Percentiles rank a stretch among this genome's conserved stretches.
phyloP scores from a whole-genome alignment of 2,329 filamentous ascomycete species.

The Alternaria ethzedia region DNA sequence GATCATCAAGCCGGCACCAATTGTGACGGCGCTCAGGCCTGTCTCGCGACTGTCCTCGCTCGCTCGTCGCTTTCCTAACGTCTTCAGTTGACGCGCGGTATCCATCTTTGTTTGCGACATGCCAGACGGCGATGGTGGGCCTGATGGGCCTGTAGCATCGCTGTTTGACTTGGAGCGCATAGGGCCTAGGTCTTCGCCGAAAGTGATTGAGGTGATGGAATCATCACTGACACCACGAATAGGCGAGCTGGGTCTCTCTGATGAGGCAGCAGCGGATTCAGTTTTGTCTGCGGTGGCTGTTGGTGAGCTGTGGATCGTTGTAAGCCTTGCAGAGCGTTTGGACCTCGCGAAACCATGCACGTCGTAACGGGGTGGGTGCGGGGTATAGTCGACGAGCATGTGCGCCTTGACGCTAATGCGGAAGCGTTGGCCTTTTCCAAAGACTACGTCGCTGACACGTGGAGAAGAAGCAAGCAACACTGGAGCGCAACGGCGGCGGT shows the following conservation, averaged over 20 bases:
- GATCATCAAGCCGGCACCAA: conserved; percentile 32
- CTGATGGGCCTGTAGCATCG: conserved; percentile 25
- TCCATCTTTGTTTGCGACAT: conserved; percentile 31
- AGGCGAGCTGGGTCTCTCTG: conserved; percentile 34
- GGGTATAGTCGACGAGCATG: conserved; percentile 50
- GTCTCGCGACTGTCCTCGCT: conserved; percentile 30
- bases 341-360: conserved; percentile 45
- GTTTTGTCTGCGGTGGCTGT: conserved; percentile 4
- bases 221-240: conserved; percentile 38
- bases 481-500: conserved; percentile 56
- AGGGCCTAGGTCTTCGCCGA: conserved; percentile 41
- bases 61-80: conserved; percentile 27
- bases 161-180: conserved; percentile 32
- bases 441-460: conserved; percentile 55
- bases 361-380: conserved; percentile 55
- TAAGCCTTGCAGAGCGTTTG: conserved; percentile 18
- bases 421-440: conserved; percentile 50
- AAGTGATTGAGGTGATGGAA: conserved; percentile 41
- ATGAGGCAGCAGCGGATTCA: conserved; percentile 1
- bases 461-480: conserved; percentile 52
- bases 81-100: conserved; percentile 23
- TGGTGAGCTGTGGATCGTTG: conserved; percentile 3
- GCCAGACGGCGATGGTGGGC: conserved; percentile 37
- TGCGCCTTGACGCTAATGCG: conserved; percentile 54
- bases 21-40: conserved; percentile 24